phyloP scores from a whole-genome alignment of 1,284 basidiomycete species.

The Thecaphora frezii region DNA sequence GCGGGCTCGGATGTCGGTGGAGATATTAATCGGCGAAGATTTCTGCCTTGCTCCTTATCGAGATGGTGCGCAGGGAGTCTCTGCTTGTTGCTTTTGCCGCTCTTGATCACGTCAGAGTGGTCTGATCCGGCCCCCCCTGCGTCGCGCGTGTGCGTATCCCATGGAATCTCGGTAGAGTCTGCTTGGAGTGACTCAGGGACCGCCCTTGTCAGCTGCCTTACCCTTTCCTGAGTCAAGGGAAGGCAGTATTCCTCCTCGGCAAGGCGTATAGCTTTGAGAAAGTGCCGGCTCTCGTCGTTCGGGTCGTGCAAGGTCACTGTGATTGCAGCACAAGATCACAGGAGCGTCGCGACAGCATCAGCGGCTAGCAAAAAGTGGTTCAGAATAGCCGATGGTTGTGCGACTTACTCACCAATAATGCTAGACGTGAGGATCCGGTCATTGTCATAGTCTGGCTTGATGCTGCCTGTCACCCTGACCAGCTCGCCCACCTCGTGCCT shows the following conservation, averaged over 20 bases:
- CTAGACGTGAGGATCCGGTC: background rate
- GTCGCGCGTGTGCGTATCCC: too few relatives aligned
- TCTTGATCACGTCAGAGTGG: too few relatives aligned
- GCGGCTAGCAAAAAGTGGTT: too few relatives aligned
- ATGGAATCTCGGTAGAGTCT: too few relatives aligned
- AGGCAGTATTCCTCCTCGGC: background rate
- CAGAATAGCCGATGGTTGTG: background rate
- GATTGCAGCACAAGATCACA: background rate
- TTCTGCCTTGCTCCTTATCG: too few relatives aligned
- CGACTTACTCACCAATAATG: background rate
- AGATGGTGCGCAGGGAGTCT: too few relatives aligned
- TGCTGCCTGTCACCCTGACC: background rate
- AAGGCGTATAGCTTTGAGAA: conserved; percentile 13
- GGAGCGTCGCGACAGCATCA: background rate
- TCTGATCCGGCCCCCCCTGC: too few relatives aligned
- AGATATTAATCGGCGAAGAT: too few relatives aligned
- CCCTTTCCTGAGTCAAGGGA: background rate
- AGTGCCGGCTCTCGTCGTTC: conserved; percentile 21
- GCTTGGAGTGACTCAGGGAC: background rate
- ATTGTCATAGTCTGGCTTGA: background rate
- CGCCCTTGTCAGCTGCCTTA: background rate
- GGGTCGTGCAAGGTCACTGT: conserved; percentile 9
- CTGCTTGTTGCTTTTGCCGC: too few relatives aligned
- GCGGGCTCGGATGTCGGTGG: too few relatives aligned
- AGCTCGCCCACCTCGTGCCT: conserved; percentile 1